Conservation (phyloP, 306 rosid genomes). For the Pyrus betulifolia region DNA sequence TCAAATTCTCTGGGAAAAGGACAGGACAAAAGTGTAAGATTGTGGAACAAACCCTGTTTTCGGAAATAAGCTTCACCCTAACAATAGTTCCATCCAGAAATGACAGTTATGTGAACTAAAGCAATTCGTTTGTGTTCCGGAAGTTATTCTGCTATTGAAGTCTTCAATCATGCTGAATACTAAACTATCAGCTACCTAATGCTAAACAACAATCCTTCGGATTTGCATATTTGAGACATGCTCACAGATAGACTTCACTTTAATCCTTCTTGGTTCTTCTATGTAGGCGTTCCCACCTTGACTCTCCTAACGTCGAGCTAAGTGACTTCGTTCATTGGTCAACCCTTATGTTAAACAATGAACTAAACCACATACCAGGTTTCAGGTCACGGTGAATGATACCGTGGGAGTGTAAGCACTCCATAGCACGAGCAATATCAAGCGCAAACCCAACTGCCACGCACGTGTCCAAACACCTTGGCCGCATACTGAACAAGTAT, state of each 20-base stretch:
- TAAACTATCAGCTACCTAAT: background rate
- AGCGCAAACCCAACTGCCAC: slow-evolving; percentile 78
- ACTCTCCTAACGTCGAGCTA: too few relatives aligned
- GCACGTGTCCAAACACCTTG: slow-evolving; percentile 55
- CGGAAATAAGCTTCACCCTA: background rate
- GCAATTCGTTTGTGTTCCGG: background rate
- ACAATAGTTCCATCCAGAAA: background rate
- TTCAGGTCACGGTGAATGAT: slow-evolving; percentile 94
- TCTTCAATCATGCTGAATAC: background rate
- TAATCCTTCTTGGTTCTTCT: background rate
- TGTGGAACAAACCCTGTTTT: background rate
- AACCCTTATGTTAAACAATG: background rate
- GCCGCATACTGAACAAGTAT: slow-evolving; percentile 65
- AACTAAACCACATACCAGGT: slow-evolving; percentile 54
- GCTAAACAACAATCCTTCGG: background rate
- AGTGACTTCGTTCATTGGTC: background rate
- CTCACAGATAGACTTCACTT: background rate
- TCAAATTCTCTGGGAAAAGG: slow-evolving; percentile 62
- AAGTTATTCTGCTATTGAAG: background rate
- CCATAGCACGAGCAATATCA: slow-evolving; percentile 85
- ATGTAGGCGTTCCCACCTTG: too few relatives aligned
- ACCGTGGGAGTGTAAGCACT: slow-evolving; percentile 87
- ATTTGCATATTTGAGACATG: background rate
- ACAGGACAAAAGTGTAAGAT: background rate
- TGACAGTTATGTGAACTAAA: background rate